Conservation (phyloP, 1,139 yeast genomes). For the Suhomyces chickasaworum region DNA sequence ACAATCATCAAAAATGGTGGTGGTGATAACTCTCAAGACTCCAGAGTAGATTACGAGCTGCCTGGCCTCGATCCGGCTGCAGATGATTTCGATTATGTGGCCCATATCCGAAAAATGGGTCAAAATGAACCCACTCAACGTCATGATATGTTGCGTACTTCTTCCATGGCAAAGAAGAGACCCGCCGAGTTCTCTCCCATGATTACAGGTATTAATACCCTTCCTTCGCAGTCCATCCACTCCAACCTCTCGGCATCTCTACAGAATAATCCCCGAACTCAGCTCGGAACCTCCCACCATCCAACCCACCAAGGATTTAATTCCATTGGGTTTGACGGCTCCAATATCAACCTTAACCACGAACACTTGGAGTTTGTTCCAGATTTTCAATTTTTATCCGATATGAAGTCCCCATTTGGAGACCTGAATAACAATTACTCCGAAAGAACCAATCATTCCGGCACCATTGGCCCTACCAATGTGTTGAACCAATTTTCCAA, state of each 20-base stretch:
- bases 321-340: slow-evolving; percentile 40
- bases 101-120: slow-evolving; percentile 63
- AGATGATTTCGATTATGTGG: slow-evolving; percentile 66
- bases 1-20: background rate
- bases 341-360: slow-evolving; percentile 24
- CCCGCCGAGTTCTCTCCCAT: slow-evolving; percentile 42
- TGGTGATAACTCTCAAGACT: background rate
- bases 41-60: slow-evolving; percentile 2
- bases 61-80: slow-evolving; percentile 39
- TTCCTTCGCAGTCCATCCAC: slow-evolving; percentile 7
- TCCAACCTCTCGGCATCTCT: slow-evolving; percentile 23
- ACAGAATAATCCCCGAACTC: slow-evolving; percentile 9
- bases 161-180: slow-evolving; percentile 26
- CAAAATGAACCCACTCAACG: slow-evolving; percentile 21
- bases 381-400: slow-evolving; percentile 6
- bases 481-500: slow-evolving; percentile 13
- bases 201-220: slow-evolving; percentile 14
- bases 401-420: background rate
- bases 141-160: slow-evolving; percentile 11
- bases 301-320: slow-evolving; percentile 21
- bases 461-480: slow-evolving; percentile 14
- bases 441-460: background rate
- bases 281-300: background rate
- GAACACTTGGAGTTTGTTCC: slow-evolving; percentile 10
- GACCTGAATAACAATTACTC: background rate